phyloP scores from a whole-genome alignment of 108 stramenopile genomes.

The Discostella stelligeroides region DNA sequence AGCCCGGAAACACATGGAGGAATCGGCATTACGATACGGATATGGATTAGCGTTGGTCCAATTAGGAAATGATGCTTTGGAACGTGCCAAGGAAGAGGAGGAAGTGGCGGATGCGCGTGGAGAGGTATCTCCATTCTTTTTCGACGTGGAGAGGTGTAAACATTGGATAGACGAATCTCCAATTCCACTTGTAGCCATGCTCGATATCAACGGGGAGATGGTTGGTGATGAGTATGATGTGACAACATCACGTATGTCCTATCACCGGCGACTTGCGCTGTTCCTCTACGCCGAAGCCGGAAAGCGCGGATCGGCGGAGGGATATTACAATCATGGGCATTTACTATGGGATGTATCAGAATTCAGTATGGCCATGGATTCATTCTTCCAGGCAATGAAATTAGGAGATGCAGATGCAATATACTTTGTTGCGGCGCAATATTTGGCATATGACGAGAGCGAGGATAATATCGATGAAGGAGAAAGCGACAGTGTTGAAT shows the following conservation, averaged over 20 bases:
- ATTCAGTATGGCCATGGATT: slow-evolving; percentile 54
- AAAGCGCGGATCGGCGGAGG: slow-evolving; percentile 60
- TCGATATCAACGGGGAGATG: not conserved
- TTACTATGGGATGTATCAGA: slow-evolving; percentile 69
- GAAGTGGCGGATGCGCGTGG: not conserved
- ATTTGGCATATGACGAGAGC: slow-evolving; percentile 38
- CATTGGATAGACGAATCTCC: slow-evolving; percentile 42
- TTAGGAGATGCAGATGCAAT: slow-evolving; percentile 81
- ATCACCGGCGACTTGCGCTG: slow-evolving; percentile 36
- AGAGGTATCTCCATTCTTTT: not conserved
- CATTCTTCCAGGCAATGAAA: slow-evolving; percentile 72
- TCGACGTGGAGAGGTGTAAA: slow-evolving; percentile 27
- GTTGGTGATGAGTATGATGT: not conserved
- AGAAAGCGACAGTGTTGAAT: not conserved
- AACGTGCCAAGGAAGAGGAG: slow-evolving; percentile 24
- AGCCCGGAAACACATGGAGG: slow-evolving; percentile 50
- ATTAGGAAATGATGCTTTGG: slow-evolving; percentile 63
- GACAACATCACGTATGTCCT: not conserved
- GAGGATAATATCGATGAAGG: slow-evolving; percentile 2
- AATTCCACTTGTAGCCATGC: slow-evolving; percentile 24
- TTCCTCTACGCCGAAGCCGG: slow-evolving; percentile 63
- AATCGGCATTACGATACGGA: slow-evolving; percentile 63
- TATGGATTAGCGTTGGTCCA: slow-evolving; percentile 63
- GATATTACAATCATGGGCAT: slow-evolving; percentile 82
- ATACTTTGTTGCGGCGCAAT: slow-evolving; percentile 80